Evolutionary conservation across 257 asterid genomes (phyloP).

Genomic region (Solanum appendiculatum): DNA sequence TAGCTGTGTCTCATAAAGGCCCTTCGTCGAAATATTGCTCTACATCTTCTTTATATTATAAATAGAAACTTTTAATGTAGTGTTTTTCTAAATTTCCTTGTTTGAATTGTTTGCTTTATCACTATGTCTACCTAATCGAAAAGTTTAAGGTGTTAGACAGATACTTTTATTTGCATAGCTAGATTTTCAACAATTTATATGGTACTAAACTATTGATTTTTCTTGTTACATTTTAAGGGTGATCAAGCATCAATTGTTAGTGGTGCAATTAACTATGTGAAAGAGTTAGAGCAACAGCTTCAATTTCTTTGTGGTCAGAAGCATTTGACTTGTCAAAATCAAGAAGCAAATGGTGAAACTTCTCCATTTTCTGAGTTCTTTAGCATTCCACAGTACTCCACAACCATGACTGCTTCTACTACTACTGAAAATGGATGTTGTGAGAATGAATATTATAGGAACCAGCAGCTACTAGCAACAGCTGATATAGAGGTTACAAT

Average conservation of each 20-base stretch:
- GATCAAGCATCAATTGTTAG: slow-evolving; percentile 42
- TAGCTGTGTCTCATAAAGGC: no score
- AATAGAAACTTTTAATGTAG: no score
- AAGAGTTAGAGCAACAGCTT: slow-evolving; percentile 31
- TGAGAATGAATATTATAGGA: neutral
- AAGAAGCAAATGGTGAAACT: neutral
- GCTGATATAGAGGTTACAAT: slow-evolving; percentile 39
- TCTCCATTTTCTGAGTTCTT: slow-evolving; percentile 29
- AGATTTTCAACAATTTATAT: accelerated
- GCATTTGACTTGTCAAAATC: neutral
- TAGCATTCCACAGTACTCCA: slow-evolving; percentile 24
- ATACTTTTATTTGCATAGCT: neutral
- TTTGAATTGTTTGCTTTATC: no score
- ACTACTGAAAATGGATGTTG: neutral
- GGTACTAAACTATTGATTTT: neutral
- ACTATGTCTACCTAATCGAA: neutral
- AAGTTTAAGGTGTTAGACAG: neutral
- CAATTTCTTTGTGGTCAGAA: slow-evolving; percentile 20
- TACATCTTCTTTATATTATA: neutral
- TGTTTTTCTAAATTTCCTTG: no score
- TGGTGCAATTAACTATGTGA: slow-evolving; percentile 34
- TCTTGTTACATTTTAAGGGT: slow-evolving; percentile 6
- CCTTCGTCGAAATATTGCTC: neutral
- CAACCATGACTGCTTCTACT: neutral
- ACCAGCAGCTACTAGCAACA: neutral